These are phyloP conservation scores for Kwoniella europaea DNA, from an alignment of 768 basidiomycete genomes.

Conservation along the genomic window DNA sequence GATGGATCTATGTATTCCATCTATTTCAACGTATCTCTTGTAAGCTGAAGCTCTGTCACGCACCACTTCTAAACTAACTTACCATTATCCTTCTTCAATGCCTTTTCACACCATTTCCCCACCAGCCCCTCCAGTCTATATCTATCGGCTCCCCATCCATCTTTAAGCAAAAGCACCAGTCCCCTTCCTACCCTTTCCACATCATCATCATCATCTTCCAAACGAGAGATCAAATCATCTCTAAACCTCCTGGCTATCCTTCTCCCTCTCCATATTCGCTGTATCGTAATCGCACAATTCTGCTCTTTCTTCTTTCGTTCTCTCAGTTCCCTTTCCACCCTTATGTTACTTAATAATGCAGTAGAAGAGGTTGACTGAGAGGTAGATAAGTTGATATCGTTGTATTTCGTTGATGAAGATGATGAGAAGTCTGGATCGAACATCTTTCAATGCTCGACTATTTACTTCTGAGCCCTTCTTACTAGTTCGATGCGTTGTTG, in stretches of 20 bases:
- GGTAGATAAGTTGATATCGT: constrained; percentile 54
- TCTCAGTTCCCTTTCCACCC: constrained; percentile 46
- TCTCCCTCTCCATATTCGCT: constrained; percentile 50
- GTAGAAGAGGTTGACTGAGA: constrained; percentile 46
- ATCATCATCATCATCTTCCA: constrained; percentile 23
- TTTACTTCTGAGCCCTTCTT: background rate
- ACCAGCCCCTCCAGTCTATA: constrained; percentile 16
- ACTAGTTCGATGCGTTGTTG: background rate
- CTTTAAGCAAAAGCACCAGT: constrained; percentile 30
- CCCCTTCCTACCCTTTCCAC: constrained; percentile 22
- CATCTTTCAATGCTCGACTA: constrained; percentile 2
- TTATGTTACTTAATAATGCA: constrained; percentile 39
- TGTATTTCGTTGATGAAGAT: constrained; percentile 8
- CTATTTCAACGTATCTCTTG: constrained; percentile 3
- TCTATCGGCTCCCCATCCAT: constrained; percentile 23
- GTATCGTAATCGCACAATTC: constrained; percentile 38
- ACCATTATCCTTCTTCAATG: constrained; percentile 1
- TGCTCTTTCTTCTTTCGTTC: constrained; percentile 42
- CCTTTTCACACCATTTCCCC: constrained; percentile 24
- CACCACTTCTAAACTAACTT: background rate
- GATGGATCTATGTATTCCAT: constrained; percentile 2
- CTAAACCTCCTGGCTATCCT: constrained; percentile 22
- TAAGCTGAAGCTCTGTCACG: background rate
- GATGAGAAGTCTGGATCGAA: constrained; percentile 23
- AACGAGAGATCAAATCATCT: constrained; percentile 27